Conservation (phyloP, 345 rosid species). For the Eucalyptus pauciflora region DNA sequence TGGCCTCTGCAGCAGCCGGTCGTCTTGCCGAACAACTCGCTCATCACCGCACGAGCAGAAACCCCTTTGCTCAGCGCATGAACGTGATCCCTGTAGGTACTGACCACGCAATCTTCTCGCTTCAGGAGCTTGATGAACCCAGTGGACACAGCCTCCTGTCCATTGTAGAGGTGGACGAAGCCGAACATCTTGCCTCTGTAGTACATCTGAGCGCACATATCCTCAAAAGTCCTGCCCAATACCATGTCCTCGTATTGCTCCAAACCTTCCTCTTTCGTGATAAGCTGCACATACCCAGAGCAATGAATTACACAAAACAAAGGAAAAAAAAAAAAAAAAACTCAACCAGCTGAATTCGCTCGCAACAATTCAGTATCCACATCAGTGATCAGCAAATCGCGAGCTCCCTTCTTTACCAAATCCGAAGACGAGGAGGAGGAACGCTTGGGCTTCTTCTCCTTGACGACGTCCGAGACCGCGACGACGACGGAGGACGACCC, state of each 20-base stretch:
- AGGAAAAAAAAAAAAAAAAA: background rate
- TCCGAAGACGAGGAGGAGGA: background rate
- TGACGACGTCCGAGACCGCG: slow-evolving; percentile 1
- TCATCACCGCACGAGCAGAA: slow-evolving; percentile 49
- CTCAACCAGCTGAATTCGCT: background rate
- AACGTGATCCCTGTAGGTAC: slow-evolving; percentile 44
- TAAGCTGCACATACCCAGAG: slow-evolving; percentile 10
- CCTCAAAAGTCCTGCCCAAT: slow-evolving; percentile 43
- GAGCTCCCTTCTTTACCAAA: background rate
- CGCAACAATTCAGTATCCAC: background rate
- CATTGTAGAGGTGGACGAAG: slow-evolving; percentile 53
- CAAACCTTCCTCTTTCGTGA: slow-evolving; percentile 45
- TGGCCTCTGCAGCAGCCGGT: slow-evolving; percentile 54
- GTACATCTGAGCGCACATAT: slow-evolving; percentile 65
- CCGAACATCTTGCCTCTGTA: slow-evolving; percentile 58
- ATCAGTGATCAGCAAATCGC: background rate
- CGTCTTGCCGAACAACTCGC: slow-evolving; percentile 50
- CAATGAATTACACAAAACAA: background rate
- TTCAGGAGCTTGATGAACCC: slow-evolving; percentile 47
- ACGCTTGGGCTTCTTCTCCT: slow-evolving; percentile 1
- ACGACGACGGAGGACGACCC: background rate
- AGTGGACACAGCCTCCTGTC: slow-evolving; percentile 52
- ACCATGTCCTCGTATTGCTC: slow-evolving; percentile 46
- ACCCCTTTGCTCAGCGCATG: slow-evolving; percentile 53
- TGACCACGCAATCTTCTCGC: slow-evolving; percentile 28